Percentiles rank a stretch among this genome's conserved stretches.
Evolutionary conservation across 2,329 filamentous ascomycete genomes (phyloP).

Genomic region (Emmonsiellopsis sp.): DNA sequence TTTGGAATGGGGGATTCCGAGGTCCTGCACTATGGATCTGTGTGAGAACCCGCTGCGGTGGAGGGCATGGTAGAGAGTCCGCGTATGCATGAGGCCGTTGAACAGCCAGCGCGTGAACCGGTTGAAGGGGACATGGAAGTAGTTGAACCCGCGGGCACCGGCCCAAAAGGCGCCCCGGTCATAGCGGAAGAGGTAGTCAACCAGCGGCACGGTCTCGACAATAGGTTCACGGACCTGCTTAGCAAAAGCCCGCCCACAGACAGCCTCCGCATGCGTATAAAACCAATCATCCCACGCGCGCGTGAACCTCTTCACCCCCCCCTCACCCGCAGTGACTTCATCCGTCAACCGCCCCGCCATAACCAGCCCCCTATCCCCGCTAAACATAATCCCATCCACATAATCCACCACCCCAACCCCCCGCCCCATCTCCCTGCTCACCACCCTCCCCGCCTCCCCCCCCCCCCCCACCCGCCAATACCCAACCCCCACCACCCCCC

Average conservation of each 20-base stretch:
- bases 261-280: constrained; percentile 52
- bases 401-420: neutral
- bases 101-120: constrained; percentile 46
- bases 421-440: neutral
- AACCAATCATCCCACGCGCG: constrained; percentile 60
- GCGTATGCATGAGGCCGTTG: constrained; percentile 49
- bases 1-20: constrained; percentile 44
- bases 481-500: constrained; percentile 49
- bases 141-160: constrained; percentile 45
- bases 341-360: constrained; percentile 50
- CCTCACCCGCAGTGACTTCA: constrained; percentile 20
- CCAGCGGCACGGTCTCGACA: constrained; percentile 29
- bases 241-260: no score
- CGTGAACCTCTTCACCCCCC: constrained; percentile 41
- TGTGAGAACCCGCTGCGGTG: constrained; percentile 45
- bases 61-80: constrained; percentile 50
- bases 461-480: constrained; percentile 46
- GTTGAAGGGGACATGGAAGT: constrained; percentile 50
- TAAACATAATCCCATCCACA: constrained; percentile 58
- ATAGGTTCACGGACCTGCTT: neutral
- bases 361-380: constrained; percentile 42
- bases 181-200: constrained; percentile 48
- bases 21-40: constrained; percentile 50
- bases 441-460: constrained; percentile 29
- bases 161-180: constrained; percentile 53